These are phyloP conservation scores for Pseudogymnoascus sp. DNA, from an alignment of 2,329 filamentous ascomycete species.

Conservation along the genomic window DNA sequence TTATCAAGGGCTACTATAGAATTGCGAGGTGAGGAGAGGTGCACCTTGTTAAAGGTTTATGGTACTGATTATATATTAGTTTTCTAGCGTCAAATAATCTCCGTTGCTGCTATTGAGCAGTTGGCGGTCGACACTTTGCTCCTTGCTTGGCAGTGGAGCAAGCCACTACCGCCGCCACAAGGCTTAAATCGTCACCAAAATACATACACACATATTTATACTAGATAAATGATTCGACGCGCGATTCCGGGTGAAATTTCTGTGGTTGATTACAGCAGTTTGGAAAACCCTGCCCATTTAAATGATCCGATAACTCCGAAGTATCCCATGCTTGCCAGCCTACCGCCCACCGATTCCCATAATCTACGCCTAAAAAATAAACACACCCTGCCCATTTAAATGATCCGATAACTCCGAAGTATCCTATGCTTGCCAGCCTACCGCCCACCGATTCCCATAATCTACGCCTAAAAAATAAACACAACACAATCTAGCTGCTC, in stretches of 20 bases:
- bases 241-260: not conserved
- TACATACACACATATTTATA: not conserved
- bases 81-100: not conserved
- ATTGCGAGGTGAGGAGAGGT: not conserved
- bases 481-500: not conserved
- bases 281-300: not conserved
- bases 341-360: not conserved
- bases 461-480: not conserved
- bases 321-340: not conserved
- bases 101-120: too few species aligned
- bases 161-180: not conserved
- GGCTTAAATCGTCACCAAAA: not conserved
- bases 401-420: not conserved
- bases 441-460: not conserved
- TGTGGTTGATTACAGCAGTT: not conserved
- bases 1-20: not conserved
- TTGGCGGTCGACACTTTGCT: not conserved
- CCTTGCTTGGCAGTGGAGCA: not conserved
- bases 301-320: not conserved
- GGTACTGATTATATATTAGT: not conserved
- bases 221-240: not conserved
- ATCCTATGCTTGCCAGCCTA: not conserved
- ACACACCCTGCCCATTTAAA: not conserved
- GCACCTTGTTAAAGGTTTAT: not conserved
- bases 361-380: not conserved